Percentiles rank a stretch among this genome's conserved stretches.
Conservation (phyloP, 2,329 filamentous ascomycete species). For the Pseudohalonectria lignicola region DNA sequence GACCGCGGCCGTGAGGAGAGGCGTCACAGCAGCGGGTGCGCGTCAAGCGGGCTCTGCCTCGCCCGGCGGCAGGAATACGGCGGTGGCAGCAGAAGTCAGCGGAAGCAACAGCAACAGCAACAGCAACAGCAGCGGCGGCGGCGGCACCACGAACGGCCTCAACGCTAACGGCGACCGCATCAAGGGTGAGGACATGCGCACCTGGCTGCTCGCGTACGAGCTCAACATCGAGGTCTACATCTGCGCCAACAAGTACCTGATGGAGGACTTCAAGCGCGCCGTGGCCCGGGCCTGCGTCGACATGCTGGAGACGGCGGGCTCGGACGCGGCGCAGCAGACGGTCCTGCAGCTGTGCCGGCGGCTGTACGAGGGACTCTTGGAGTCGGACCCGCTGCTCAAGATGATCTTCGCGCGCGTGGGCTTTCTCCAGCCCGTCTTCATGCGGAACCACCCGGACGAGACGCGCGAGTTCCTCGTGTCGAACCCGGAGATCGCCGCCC, state of each 20-base stretch:
- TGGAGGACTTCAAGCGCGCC: slow-evolving; percentile 30
- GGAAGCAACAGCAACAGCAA: neutral
- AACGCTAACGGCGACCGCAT: slow-evolving; percentile 20
- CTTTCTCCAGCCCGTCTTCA: slow-evolving; percentile 33
- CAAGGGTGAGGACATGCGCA: slow-evolving; percentile 30
- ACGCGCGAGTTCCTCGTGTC: slow-evolving; percentile 29
- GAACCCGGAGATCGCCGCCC: slow-evolving; percentile 32
- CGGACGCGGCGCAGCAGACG: slow-evolving; percentile 29
- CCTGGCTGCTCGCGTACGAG: slow-evolving; percentile 34
- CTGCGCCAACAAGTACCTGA: slow-evolving; percentile 33
- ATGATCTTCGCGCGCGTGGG: slow-evolving; percentile 38
- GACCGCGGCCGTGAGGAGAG: too few relatives aligned
- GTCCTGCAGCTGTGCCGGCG: slow-evolving; percentile 30
- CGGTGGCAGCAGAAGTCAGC: neutral
- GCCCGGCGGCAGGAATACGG: neutral
- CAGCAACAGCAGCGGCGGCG: slow-evolving; percentile 5
- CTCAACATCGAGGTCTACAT: slow-evolving; percentile 38
- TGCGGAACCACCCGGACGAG: slow-evolving; percentile 26
- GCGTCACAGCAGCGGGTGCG: too few relatives aligned
- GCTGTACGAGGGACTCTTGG: slow-evolving; percentile 27
- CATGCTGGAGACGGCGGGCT: slow-evolving; percentile 30
- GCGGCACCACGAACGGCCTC: neutral
- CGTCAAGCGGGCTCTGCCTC: neutral
- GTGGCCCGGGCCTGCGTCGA: slow-evolving; percentile 31
- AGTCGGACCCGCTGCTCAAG: slow-evolving; percentile 29